Conservation (phyloP, 306 rosid genomes). For the Cucumis melo region DNA sequence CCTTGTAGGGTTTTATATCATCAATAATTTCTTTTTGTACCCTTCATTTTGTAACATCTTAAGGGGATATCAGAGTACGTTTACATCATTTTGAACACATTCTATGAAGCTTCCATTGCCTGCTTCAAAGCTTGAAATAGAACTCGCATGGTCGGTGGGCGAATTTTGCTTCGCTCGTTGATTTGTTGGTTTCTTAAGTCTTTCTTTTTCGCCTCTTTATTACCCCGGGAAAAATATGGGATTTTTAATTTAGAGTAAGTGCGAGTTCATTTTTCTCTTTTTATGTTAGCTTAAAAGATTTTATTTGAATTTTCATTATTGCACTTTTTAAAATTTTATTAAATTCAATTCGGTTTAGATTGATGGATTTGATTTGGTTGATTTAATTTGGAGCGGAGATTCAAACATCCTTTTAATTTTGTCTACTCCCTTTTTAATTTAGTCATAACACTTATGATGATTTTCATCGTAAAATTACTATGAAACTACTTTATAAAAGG, state of each 20-base stretch:
- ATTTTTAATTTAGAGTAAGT: too few relatives aligned
- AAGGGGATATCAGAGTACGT: neutral
- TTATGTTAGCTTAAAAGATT: too few relatives aligned
- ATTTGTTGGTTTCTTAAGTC: too few relatives aligned
- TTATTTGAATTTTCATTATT: too few relatives aligned
- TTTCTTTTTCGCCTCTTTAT: too few relatives aligned
- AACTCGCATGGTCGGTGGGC: neutral
- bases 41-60: neutral
- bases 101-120: neutral
- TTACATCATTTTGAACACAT: neutral
- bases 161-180: too few relatives aligned
- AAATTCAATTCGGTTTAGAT: too few relatives aligned
- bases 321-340: too few relatives aligned
- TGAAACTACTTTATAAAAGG: neutral
- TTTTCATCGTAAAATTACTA: neutral
- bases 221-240: neutral
- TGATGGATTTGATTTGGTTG: too few relatives aligned
- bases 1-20: neutral
- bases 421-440: neutral
- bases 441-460: neutral
- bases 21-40: conserved; percentile 11
- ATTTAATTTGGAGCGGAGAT: too few relatives aligned
- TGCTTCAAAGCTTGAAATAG: neutral
- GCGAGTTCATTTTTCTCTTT: too few relatives aligned
- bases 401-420: too few relatives aligned